Percentiles rank a stretch among this genome's conserved stretches.
Conservation (phyloP, 2,329 filamentous ascomycete genomes). For the Fusarium fujikuroi region DNA sequence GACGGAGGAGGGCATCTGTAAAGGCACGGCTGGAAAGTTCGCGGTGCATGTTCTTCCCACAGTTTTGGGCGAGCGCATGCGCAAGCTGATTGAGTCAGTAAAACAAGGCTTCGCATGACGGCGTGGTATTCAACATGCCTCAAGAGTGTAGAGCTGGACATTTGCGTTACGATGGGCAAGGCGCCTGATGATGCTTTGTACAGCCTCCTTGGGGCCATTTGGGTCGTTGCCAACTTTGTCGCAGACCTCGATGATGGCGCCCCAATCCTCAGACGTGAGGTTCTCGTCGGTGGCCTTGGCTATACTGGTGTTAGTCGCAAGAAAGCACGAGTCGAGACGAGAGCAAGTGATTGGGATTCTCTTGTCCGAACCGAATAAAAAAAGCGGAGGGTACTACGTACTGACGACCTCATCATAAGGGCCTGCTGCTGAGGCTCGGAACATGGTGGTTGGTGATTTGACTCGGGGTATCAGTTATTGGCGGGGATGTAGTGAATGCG, state of each 20-base stretch:
- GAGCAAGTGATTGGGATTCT: neutral
- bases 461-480: constrained; percentile 19
- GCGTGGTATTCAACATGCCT: constrained; percentile 61
- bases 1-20: constrained; percentile 89
- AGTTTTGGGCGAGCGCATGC: constrained; percentile 93
- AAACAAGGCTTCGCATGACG: neutral
- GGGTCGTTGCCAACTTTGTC: constrained; percentile 66
- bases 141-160: constrained; percentile 93
- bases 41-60: constrained; percentile 85
- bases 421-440: constrained; percentile 66
- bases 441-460: constrained; percentile 57
- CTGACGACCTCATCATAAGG: constrained; percentile 70
- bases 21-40: constrained; percentile 92
- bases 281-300: constrained; percentile 95
- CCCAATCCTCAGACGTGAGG: constrained; percentile 83
- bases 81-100: constrained; percentile 68
- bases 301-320: constrained; percentile 46
- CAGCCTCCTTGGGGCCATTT: constrained; percentile 80
- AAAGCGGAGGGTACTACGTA: constrained; percentile 50
- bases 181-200: constrained; percentile 90
- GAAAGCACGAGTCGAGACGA: neutral
- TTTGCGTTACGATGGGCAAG: constrained; percentile 95
- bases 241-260: constrained; percentile 71
- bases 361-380: neutral
- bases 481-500: constrained; percentile 12